Percentiles rank a stretch among this genome's conserved stretches.
These are phyloP conservation scores for Hypoxylon sp. DNA, from an alignment of 2,329 filamentous ascomycete species.

Conservation along the genomic window DNA sequence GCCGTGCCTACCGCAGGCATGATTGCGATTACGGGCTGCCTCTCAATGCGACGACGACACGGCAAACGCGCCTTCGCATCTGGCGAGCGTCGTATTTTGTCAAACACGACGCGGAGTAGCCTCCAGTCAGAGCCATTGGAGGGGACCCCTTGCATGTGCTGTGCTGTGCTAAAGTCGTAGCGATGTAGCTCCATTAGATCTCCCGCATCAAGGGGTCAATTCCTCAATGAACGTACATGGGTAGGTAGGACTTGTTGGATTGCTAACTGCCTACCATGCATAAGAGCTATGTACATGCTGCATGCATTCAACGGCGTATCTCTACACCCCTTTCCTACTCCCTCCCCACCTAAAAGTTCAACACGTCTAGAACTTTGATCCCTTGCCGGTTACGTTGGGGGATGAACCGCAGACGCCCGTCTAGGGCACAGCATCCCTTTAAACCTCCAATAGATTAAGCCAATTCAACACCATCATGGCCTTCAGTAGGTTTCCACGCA, in stretches of 20 bases:
- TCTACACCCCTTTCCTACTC: conserved; percentile 15
- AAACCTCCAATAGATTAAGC: conserved; percentile 55
- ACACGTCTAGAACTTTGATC: conserved; percentile 20
- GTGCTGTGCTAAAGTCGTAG: conserved; percentile 3
- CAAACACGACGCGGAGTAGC: conserved; percentile 10
- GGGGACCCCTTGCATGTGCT: conserved; percentile 22
- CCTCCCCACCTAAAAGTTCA: conserved; percentile 15
- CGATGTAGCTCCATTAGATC: conserved; percentile 24
- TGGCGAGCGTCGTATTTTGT: background rate
- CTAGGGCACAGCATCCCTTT: conserved; percentile 23
- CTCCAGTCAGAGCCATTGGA: conserved; percentile 25
- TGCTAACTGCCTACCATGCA: conserved; percentile 11
- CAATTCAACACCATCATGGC: conserved; percentile 65
- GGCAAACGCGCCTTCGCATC: conserved; percentile 12
- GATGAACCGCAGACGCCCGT: conserved; percentile 7
- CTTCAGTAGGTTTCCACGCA: conserved; percentile 63
- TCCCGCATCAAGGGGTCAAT: conserved; percentile 1
- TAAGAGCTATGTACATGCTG: conserved; percentile 19
- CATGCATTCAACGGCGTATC: conserved; percentile 18
- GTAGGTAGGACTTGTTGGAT: conserved; percentile 11
- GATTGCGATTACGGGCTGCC: background rate
- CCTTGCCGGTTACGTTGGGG: conserved; percentile 12
- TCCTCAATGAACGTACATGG: conserved; percentile 2
- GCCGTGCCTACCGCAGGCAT: conserved; percentile 4
- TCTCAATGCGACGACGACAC: conserved; percentile 12